phyloP scores from a whole-genome alignment of 1,284 basidiomycete species.

The Pyrrhoderma lamaoense region DNA sequence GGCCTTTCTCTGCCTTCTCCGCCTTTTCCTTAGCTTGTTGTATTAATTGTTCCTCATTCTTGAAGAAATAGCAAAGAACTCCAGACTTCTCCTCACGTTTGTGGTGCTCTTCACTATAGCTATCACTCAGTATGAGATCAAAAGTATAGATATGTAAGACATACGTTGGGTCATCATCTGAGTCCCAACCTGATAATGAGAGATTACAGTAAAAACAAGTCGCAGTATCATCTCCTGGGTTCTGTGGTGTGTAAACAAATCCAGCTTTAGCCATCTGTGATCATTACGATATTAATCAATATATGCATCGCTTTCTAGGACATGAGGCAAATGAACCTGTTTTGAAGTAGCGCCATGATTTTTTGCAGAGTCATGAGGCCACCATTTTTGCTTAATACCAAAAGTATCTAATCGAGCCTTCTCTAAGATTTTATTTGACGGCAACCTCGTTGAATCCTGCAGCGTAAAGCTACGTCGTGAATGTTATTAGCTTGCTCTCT shows the following conservation, averaged over 20 bases:
- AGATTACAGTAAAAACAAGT: constrained; percentile 74
- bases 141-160: constrained; percentile 25
- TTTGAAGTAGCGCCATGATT: constrained; percentile 64
- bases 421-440: constrained; percentile 59
- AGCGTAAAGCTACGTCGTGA: constrained; percentile 42
- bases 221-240: constrained; percentile 61
- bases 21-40: constrained; percentile 12
- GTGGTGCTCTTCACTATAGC: constrained; percentile 54
- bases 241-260: constrained; percentile 66
- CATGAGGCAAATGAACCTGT: constrained; percentile 31
- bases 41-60: constrained; percentile 18
- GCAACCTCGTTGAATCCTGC: constrained; percentile 50
- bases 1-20: constrained; percentile 19
- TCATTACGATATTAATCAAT: constrained; percentile 5
- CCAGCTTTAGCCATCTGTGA: constrained; percentile 76
- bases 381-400: constrained; percentile 42
- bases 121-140: constrained; percentile 9
- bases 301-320: constrained; percentile 1
- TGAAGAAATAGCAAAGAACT: constrained; percentile 47
- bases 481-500: no score
- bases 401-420: constrained; percentile 66
- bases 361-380: constrained; percentile 62
- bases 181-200: constrained; percentile 73
- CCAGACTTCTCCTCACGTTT: constrained; percentile 45
- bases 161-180: constrained; percentile 72